These are phyloP conservation scores for Tetrahymena malaccensis DNA, from an alignment of 73 alveolate genomes.

Conservation along the genomic window DNA sequence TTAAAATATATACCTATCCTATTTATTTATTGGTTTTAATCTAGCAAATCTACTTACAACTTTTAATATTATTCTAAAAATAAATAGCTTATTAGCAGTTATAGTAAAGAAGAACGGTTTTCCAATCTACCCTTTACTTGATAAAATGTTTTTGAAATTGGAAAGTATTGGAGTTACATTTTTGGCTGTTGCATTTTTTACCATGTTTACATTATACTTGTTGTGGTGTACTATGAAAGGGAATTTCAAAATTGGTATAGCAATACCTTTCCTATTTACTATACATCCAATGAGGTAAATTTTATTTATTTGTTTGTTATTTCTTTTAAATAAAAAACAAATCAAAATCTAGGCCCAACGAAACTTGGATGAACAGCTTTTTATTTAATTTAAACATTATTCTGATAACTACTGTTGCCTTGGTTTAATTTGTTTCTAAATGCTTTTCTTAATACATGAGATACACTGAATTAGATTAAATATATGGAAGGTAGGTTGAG, in stretches of 20 bases:
- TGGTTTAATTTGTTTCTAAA: constrained; percentile 41
- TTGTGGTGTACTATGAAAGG: constrained; percentile 65
- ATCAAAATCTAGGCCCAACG: constrained; percentile 39
- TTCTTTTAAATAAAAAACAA: neutral
- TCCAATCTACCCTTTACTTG: constrained; percentile 54
- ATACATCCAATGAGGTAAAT: constrained; percentile 67
- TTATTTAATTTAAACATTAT: constrained; percentile 52
- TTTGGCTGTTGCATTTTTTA: constrained; percentile 47
- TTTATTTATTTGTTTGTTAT: neutral
- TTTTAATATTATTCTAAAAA: neutral
- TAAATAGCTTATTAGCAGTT: neutral
- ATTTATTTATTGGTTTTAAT: too few species aligned
- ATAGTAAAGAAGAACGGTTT: constrained; percentile 21
- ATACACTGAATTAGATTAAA: constrained; percentile 42
- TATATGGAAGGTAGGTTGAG: constrained; percentile 53
- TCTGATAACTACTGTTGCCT: constrained; percentile 54
- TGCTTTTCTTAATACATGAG: constrained; percentile 49
- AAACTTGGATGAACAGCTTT: constrained; percentile 73
- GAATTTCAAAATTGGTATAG: constrained; percentile 57
- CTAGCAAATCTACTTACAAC: too few species aligned
- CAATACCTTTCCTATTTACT: constrained; percentile 52
- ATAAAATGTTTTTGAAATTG: constrained; percentile 44
- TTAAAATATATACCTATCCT: too few species aligned
- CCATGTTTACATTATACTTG: constrained; percentile 55
- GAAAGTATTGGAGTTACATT: constrained; percentile 44